Evolutionary conservation across 768 basidiomycete genomes (phyloP).

Genomic region (Russula compacta): DNA sequence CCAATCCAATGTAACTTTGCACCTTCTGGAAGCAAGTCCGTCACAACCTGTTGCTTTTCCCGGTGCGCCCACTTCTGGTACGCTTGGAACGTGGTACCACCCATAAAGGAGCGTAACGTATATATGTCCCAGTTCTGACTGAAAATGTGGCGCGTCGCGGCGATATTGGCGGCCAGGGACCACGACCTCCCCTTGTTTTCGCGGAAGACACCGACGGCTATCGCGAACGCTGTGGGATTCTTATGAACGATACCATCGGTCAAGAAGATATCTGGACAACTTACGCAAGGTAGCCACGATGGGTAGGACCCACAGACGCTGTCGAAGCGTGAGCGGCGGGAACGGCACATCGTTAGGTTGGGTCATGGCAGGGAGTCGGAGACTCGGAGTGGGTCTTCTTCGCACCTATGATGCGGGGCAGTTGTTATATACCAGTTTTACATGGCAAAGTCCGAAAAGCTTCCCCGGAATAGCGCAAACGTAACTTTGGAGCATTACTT

Average conservation of each 20-base stretch:
- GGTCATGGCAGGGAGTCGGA: not conserved
- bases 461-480: too few species aligned
- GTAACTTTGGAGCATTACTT: too few species aligned
- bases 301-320: not conserved
- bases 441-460: not conserved
- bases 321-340: not conserved
- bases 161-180: not conserved
- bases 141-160: not conserved
- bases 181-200: constrained; percentile 5
- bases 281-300: not conserved
- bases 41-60: not conserved
- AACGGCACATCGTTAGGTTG: not conserved
- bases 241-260: not conserved
- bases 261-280: not conserved
- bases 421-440: not conserved
- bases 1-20: constrained; percentile 9
- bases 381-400: too few species aligned
- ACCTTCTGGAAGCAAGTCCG: not conserved
- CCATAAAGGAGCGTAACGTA: not conserved
- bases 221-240: constrained; percentile 1
- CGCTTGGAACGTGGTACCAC: not conserved
- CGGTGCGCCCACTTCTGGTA: not conserved
- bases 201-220: constrained; percentile 2
- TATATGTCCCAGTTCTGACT: not conserved
- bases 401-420: too few species aligned